Percentiles rank a stretch among this genome's conserved stretches.
phyloP scores from a whole-genome alignment of 2,329 filamentous ascomycete genomes.

The Trichoderma pleuroti region DNA sequence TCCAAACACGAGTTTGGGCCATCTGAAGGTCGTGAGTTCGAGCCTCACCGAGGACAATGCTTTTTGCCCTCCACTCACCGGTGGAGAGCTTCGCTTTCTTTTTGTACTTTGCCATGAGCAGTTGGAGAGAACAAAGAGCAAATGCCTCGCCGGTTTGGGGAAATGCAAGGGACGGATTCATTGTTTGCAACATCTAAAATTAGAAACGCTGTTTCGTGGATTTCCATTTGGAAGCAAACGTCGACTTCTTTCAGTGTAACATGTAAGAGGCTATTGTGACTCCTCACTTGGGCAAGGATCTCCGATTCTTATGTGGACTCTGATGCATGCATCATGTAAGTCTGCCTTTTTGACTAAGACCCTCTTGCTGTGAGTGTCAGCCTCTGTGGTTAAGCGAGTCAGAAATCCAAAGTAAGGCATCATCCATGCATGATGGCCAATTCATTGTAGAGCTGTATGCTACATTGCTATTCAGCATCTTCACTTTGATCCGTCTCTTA shows the following conservation, averaged over 20 bases:
- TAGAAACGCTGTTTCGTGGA: not conserved
- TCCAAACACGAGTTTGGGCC: conserved; percentile 29
- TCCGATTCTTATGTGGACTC: not conserved
- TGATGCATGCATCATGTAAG: conserved; percentile 12
- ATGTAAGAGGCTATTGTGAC: not conserved
- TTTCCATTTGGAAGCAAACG: not conserved
- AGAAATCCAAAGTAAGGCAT: not conserved
- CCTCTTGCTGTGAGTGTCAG: not conserved
- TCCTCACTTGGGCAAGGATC: not conserved
- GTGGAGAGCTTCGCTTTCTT: not conserved
- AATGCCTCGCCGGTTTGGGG: not conserved
- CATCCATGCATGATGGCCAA: not conserved
- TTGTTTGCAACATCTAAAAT: not conserved
- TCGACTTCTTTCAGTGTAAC: not conserved
- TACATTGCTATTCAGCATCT: not conserved
- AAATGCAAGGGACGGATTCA: not conserved
- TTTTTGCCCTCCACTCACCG: conserved; percentile 10
- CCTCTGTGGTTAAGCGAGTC: not conserved
- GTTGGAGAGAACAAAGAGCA: not conserved
- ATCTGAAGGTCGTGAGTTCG: conserved; percentile 50
- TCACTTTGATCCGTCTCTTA: not conserved
- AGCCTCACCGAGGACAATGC: conserved; percentile 43
- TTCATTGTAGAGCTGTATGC: not conserved
- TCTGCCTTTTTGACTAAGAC: not conserved
- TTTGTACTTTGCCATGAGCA: not conserved